Percentiles rank a stretch among this genome's conserved stretches.
Conservation (phyloP, 345 rosid genomes). For the Euclidium syriacum region DNA sequence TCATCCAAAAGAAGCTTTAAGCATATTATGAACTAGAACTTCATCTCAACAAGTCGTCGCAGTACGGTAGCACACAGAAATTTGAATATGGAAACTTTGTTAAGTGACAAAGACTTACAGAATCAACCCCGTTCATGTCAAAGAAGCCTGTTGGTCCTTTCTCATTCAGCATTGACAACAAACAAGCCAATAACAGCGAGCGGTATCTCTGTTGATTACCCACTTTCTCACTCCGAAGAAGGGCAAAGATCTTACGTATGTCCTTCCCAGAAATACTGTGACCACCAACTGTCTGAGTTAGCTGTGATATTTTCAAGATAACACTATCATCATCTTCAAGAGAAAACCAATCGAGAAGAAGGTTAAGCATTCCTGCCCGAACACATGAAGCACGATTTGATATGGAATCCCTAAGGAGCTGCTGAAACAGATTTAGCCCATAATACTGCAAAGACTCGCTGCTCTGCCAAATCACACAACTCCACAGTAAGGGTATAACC, state of each 20-base stretch:
- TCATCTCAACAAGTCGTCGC: not conserved
- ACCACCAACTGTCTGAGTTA: slow-evolving; percentile 91
- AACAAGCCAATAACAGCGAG: slow-evolving; percentile 68
- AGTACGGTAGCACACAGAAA: not conserved
- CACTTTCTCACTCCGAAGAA: slow-evolving; percentile 92
- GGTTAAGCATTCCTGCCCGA: slow-evolving; percentile 85
- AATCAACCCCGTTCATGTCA: slow-evolving; percentile 80
- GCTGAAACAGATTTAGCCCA: slow-evolving; percentile 81
- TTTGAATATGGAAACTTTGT: slow-evolving; percentile 3
- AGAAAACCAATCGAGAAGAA: slow-evolving; percentile 96
- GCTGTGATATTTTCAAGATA: slow-evolving; percentile 74
- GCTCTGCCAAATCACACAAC: slow-evolving; percentile 93
- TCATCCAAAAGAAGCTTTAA: not conserved
- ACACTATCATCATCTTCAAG: slow-evolving; percentile 65
- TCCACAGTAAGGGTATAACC: slow-evolving; percentile 29
- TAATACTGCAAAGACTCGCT: slow-evolving; percentile 80
- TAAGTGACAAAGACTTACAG: slow-evolving; percentile 53
- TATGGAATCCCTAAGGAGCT: slow-evolving; percentile 79
- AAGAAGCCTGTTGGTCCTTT: slow-evolving; percentile 94
- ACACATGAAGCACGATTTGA: slow-evolving; percentile 90
- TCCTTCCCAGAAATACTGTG: slow-evolving; percentile 98
- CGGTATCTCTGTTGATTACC: slow-evolving; percentile 72
- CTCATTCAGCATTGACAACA: slow-evolving; percentile 92
- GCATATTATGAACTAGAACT: not conserved
- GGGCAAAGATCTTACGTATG: slow-evolving; percentile 89